Percentiles rank a stretch among this genome's conserved stretches.
These are phyloP conservation scores for Marsdenia floribunda DNA, from an alignment of 257 asterid genomes.

Conservation along the genomic window DNA sequence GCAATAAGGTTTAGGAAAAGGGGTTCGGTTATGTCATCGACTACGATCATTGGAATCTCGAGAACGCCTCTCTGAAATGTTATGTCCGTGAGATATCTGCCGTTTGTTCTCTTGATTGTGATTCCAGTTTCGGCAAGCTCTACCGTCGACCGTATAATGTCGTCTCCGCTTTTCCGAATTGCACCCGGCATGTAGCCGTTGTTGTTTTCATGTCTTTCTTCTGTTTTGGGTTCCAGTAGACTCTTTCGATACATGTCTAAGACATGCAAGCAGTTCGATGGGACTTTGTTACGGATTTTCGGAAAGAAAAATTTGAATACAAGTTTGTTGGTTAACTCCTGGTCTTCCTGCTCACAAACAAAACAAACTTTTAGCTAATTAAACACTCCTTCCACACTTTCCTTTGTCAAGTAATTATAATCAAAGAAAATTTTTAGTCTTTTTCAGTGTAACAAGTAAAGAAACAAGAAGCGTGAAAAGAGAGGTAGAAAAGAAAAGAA, in stretches of 20 bases:
- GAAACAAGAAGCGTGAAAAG: too few species aligned
- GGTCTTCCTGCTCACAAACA: neutral
- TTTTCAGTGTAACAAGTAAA: too few species aligned
- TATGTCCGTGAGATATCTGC: conserved; percentile 44
- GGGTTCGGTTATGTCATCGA: conserved; percentile 46
- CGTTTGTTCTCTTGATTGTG: conserved; percentile 22
- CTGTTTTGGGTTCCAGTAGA: neutral
- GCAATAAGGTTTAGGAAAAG: conserved; percentile 52
- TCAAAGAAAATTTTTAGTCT: too few species aligned
- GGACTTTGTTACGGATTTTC: neutral
- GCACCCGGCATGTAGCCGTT: too few species aligned
- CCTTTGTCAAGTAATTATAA: too few species aligned
- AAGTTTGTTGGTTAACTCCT: conserved; percentile 13
- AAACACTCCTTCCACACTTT: too few species aligned
- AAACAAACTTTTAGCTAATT: too few species aligned
- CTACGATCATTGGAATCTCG: conserved; percentile 33
- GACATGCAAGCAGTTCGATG: conserved; percentile 24
- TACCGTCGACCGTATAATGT: conserved; percentile 41
- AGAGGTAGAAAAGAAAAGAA: too few species aligned
- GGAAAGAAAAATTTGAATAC: conserved; percentile 21
- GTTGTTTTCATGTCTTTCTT: too few species aligned
- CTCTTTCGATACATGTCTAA: conserved; percentile 33
- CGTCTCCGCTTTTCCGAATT: conserved; percentile 12
- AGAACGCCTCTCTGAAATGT: conserved; percentile 39
- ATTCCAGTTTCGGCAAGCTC: conserved; percentile 56